Percentiles rank a stretch among this genome's conserved stretches.
Conservation (phyloP, 2,329 filamentous ascomycete genomes). For the Penicillium sp. region DNA sequence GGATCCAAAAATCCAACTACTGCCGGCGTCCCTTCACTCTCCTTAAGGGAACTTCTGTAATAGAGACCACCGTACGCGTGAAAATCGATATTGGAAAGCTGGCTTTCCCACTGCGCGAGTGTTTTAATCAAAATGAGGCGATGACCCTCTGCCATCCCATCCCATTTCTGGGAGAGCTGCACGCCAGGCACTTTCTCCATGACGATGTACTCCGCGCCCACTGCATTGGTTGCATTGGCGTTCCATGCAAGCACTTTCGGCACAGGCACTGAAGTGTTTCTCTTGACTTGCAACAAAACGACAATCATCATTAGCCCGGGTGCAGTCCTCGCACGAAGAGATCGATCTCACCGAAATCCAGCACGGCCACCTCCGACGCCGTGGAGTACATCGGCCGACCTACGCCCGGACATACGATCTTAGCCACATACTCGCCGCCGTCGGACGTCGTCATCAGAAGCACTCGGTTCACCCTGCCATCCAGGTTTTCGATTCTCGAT, state of each 20-base stretch:
- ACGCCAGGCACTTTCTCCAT: slow-evolving; percentile 40
- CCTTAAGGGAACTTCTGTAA: slow-evolving; percentile 14
- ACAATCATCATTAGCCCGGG: slow-evolving; percentile 1
- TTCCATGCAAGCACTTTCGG: slow-evolving; percentile 27
- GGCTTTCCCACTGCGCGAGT: slow-evolving; percentile 19
- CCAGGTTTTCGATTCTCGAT: slow-evolving; percentile 23
- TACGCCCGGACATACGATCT: too few relatives aligned
- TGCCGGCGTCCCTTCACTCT: slow-evolving; percentile 3
- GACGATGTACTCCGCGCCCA: slow-evolving; percentile 44
- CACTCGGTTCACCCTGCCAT: slow-evolving; percentile 35
- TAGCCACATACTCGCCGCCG: too few relatives aligned
- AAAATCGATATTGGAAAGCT: slow-evolving; percentile 14
- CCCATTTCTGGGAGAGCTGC: slow-evolving; percentile 31
- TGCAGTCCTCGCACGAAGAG: background rate
- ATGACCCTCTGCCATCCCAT: slow-evolving; percentile 29
- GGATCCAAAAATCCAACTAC: slow-evolving; percentile 14
- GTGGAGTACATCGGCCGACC: too few relatives aligned
- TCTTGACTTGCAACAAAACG: slow-evolving; percentile 21
- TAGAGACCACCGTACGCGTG: slow-evolving; percentile 29
- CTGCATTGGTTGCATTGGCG: slow-evolving; percentile 25
- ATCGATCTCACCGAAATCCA: slow-evolving; percentile 24
- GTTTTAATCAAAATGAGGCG: slow-evolving; percentile 21
- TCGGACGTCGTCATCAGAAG: slow-evolving; percentile 29
- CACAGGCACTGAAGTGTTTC: slow-evolving; percentile 24
- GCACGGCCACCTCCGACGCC: too few relatives aligned